phyloP scores from a whole-genome alignment of 2,329 filamentous ascomycete species.

The Cryphonectria naterciae region DNA sequence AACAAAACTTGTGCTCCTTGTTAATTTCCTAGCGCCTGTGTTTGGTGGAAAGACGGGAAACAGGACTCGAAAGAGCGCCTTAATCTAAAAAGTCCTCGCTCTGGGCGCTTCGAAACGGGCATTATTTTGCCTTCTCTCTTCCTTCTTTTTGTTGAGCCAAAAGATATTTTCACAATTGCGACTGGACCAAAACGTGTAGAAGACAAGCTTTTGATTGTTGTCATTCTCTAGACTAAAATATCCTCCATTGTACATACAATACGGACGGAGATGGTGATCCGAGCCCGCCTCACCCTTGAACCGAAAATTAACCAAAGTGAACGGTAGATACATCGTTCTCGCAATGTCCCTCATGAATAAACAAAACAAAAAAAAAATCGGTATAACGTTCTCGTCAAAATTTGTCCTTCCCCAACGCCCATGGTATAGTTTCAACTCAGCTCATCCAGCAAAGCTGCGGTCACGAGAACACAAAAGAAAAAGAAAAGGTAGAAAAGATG shows the following conservation, averaged over 20 bases:
- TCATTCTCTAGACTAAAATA: constrained; percentile 16
- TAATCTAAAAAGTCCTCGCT: neutral
- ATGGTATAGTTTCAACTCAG: constrained; percentile 25
- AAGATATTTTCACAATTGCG: neutral
- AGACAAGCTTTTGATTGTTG: neutral
- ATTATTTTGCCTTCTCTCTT: neutral
- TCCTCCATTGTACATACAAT: constrained; percentile 15
- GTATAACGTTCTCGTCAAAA: neutral
- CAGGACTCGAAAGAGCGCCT: neutral
- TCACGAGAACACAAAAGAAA: constrained; percentile 25
- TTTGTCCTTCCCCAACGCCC: constrained; percentile 21
- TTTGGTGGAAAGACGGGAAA: neutral
- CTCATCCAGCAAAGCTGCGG: constrained; percentile 23
- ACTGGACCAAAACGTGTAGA: neutral
- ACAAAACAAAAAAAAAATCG: neutral
- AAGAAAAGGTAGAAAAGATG: constrained; percentile 29
- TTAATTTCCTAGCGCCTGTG: constrained; percentile 7
- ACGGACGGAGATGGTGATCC: neutral
- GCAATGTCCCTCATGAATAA: constrained; percentile 6
- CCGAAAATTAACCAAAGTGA: constrained; percentile 23
- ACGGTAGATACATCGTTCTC: constrained; percentile 14
- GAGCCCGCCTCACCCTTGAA: neutral
- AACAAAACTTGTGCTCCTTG: neutral
- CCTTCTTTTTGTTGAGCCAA: too few species aligned
- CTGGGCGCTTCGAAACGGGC: neutral